Evolutionary conservation across 495 filamentous ascomycete genomes (phyloP).

Genomic region (Daldinia grandis): DNA sequence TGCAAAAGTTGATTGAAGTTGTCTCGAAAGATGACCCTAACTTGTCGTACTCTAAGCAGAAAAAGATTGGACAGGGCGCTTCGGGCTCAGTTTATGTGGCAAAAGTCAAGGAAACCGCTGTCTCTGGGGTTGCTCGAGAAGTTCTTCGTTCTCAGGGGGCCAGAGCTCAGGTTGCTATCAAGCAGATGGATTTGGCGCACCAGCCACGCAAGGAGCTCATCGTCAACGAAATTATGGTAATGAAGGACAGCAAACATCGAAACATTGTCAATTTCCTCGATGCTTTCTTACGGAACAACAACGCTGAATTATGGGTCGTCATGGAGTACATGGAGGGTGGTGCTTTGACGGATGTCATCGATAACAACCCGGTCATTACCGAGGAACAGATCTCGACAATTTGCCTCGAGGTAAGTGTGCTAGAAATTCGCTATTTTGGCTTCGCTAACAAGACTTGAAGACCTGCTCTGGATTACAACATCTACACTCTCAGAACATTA

Average conservation of each 20-base stretch:
- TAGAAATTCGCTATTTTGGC: conserved; percentile 25
- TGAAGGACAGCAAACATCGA: conserved; percentile 97
- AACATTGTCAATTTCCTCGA: conserved; percentile 99
- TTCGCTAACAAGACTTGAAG: conserved; percentile 61
- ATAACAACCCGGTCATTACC: conserved; percentile 88
- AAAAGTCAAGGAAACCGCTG: conserved; percentile 80
- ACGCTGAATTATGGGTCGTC: conserved; percentile 95
- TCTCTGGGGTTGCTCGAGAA: conserved; percentile 69
- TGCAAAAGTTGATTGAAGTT: conserved; percentile 90
- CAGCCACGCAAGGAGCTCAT: conserved; percentile 98
- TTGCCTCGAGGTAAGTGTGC: conserved; percentile 79
- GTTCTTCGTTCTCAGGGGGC: conserved; percentile 73
- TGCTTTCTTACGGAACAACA: conserved; percentile 92
- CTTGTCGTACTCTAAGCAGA: conserved; percentile 94
- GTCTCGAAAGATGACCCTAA: conserved; percentile 93
- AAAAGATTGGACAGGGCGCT: conserved; percentile 98
- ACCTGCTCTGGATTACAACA: conserved; percentile 96
- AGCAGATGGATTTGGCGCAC: conserved; percentile 98
- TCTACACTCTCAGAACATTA: conserved; percentile 93
- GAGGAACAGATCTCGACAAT: conserved; percentile 98
- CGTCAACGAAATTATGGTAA: conserved; percentile 98
- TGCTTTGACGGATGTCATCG: conserved; percentile 96
- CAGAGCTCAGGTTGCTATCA: conserved; percentile 90
- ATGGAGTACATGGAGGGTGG: conserved; percentile 99
- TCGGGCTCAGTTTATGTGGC: conserved; percentile 98